Evolutionary conservation across 306 rosid genomes (phyloP).

Genomic region (Lathyrus tuberosus): DNA sequence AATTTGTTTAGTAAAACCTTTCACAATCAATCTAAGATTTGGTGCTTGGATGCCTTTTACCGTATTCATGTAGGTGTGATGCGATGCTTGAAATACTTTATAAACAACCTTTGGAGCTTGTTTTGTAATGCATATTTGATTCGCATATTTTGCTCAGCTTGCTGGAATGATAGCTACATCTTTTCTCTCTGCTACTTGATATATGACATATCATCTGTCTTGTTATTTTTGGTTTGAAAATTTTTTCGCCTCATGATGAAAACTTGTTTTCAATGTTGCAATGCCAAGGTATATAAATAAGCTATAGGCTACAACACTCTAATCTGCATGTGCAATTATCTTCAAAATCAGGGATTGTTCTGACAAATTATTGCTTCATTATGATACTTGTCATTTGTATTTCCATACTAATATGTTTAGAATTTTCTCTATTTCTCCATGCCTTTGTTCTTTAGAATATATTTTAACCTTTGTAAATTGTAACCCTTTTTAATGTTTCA

Average conservation of each 20-base stretch:
- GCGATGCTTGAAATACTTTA: background rate
- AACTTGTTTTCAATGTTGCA: constrained; percentile 1
- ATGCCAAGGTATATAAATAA: background rate
- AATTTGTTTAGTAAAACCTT: background rate
- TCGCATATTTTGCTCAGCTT: background rate
- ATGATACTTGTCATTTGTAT: constrained; percentile 31
- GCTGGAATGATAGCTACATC: constrained; percentile 20
- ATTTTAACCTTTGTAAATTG: constrained; percentile 1
- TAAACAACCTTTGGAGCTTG: constrained; percentile 9
- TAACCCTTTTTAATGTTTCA: background rate
- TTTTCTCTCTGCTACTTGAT: background rate
- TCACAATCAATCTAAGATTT: constrained; percentile 9
- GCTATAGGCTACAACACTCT: constrained; percentile 6
- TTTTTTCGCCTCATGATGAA: background rate
- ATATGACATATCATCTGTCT: background rate
- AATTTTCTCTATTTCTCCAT: background rate
- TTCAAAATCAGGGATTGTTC: constrained; percentile 16
- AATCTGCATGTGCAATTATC: background rate
- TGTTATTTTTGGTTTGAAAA: background rate
- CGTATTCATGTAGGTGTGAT: background rate
- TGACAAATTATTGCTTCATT: constrained; percentile 2
- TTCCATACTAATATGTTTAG: constrained; percentile 22
- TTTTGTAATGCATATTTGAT: background rate
- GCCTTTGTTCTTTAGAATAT: constrained; percentile 22
- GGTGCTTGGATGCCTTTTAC: constrained; percentile 2